Evolutionary conservation across 345 rosid species (phyloP).

Genomic region (Clausena lansium): DNA sequence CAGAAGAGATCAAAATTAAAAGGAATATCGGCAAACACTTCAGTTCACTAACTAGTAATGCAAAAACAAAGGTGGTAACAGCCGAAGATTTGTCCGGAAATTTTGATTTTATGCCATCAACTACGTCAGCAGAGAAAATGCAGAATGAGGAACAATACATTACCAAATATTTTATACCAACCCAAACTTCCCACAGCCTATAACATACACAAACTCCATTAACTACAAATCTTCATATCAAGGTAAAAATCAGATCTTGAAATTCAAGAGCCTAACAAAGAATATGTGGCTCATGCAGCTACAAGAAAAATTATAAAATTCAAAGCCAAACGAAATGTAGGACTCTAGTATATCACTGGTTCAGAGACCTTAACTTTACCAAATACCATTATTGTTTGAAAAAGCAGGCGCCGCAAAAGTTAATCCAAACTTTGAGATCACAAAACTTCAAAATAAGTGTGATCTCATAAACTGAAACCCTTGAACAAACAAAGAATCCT

Average conservation of each 20-base stretch:
- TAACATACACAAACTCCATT: neutral
- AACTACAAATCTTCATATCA: neutral
- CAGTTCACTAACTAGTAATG: neutral
- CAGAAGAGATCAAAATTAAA: neutral
- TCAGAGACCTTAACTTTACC: conserved; percentile 27
- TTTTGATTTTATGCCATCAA: neutral
- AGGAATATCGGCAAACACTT: neutral
- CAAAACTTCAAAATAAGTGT: conserved; percentile 23
- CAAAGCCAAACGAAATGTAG: neutral
- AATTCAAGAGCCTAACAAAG: neutral
- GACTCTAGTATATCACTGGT: conserved; percentile 12
- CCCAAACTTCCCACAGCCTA: neutral
- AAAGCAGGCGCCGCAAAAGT: conserved; percentile 28
- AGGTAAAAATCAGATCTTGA: conserved; percentile 1
- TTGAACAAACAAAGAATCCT: conserved; percentile 32
- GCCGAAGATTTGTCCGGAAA: neutral
- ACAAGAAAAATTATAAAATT: neutral
- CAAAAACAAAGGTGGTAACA: neutral
- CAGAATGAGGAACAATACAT: neutral
- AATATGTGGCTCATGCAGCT: neutral
- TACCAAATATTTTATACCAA: neutral
- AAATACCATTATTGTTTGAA: conserved; percentile 20
- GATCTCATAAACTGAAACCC: conserved; percentile 26
- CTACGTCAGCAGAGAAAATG: neutral
- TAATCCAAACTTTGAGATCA: conserved; percentile 33